A percentile compares a stretch with the other conserved stretches of the same genome.
Evolutionary conservation across 2,329 filamentous ascomycete species (phyloP).

Genomic region (Hymenoscyphus fraxineus): DNA sequence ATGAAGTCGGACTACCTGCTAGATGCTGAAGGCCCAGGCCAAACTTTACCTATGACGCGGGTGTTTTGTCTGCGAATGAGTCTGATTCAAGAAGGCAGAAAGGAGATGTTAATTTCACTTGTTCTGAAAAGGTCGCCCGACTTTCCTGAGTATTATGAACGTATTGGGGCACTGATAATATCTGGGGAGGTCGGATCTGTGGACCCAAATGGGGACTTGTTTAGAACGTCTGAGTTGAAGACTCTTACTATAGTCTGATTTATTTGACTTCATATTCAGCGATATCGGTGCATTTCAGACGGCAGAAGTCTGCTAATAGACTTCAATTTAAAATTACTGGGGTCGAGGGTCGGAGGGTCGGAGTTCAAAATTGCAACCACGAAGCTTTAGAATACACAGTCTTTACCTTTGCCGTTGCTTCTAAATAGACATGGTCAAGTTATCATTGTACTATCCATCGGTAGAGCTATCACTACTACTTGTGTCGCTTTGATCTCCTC

Average conservation of each 20-base stretch:
- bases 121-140: conserved; percentile 6
- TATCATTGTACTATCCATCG: background rate
- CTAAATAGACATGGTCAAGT: background rate
- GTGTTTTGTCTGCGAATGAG: background rate
- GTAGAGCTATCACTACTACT: background rate
- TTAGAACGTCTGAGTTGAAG: background rate
- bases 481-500: background rate
- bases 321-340: no score
- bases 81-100: background rate
- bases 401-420: background rate
- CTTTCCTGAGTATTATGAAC: background rate
- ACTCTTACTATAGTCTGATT: background rate
- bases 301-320: background rate
- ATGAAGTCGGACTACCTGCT: background rate
- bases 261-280: background rate
- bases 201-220: background rate
- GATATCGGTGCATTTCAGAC: background rate
- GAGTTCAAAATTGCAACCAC: no score
- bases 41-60: background rate
- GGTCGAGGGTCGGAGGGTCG: no score
- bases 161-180: conserved; percentile 4
- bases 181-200: background rate
- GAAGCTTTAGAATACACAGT: no score
- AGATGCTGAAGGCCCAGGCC: background rate
- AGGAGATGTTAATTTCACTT: conserved; percentile 2